phyloP scores from a whole-genome alignment of 2,329 filamentous ascomycete genomes.

The Furcasterigmium sp. region DNA sequence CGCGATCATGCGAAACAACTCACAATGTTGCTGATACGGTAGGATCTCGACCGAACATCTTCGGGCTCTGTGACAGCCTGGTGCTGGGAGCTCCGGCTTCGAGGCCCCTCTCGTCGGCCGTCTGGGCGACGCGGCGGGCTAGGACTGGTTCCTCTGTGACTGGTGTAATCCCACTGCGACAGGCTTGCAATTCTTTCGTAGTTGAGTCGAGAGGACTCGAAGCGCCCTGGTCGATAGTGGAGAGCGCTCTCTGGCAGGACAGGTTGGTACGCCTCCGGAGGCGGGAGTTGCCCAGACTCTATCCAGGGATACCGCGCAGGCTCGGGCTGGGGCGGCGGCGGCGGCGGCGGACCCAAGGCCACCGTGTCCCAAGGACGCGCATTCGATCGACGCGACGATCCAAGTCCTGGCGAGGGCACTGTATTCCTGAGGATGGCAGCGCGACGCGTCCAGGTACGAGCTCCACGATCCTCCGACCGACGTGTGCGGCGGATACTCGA shows the following conservation, averaged over 20 bases:
- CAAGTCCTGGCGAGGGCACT: background rate
- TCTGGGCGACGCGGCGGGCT: background rate
- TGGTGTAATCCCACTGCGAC: background rate
- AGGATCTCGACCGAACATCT: background rate
- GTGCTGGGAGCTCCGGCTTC: no score
- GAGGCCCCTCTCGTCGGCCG: no score
- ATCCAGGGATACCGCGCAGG: slow-evolving; percentile 12
- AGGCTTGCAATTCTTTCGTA: background rate
- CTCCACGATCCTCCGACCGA: slow-evolving; percentile 25
- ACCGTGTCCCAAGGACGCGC: no score
- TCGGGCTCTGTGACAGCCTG: no score
- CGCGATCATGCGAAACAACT: background rate
- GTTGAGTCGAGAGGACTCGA: background rate
- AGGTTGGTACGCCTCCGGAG: slow-evolving; percentile 11
- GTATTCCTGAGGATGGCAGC: slow-evolving; percentile 8
- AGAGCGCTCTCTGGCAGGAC: no score
- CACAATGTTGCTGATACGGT: background rate
- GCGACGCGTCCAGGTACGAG: slow-evolving; percentile 23
- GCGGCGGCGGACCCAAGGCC: slow-evolving; percentile 1
- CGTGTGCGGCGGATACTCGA: slow-evolving; percentile 33
- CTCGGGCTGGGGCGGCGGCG: slow-evolving; percentile 5
- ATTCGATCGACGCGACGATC: no score
- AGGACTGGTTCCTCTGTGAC: background rate
- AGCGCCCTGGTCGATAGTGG: background rate
- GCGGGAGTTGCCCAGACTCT: slow-evolving; percentile 10